Evolutionary conservation across 108 stramenopile genomes (phyloP), one percentile per base, ranked within the genome.

Genomic region (Fragilaria radians): DNA sequence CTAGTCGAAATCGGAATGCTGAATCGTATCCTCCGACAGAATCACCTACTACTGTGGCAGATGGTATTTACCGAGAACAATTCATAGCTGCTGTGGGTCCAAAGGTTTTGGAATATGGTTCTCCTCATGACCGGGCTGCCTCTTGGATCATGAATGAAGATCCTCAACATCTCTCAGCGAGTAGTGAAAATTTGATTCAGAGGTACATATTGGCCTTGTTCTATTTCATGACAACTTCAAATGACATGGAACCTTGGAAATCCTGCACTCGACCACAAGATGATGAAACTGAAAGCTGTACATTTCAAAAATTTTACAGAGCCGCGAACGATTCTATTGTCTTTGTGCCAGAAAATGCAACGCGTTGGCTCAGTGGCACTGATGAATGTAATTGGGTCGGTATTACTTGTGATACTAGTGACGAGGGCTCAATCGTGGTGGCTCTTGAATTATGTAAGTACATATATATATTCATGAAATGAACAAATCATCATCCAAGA

Each of bases 341-440:
- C 21, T 71, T 46, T 33, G 53, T 57, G 28, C 27, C 66, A 1
- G 31, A 63, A 58, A 57, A 54, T 1, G 57, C 55, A 21, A 62
- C 33, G n/a, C 65, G 65, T 34, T 73, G 72, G 72, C 36, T 73
- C 21, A 58, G 48, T 28, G 72, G 49, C 4, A 50, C 60, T 11
- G 45, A 62, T 48, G 72, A 73, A 58, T 66, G 65, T 27, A 34
- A 66, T 0, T 66, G 65, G 65, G 56, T 33, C 19, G 65, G 65
- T 22, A 52, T 66, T 28, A 47, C n/a, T 17, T 66, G 65, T 29
- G 27, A 48, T 24, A 14, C 14, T 42, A 14, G 36, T 14, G 36
- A 42, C 14, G 7, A 33, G 4, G 19, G 30, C 42, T 11, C 11
- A 19, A 23, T n/a, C 7, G 57, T 59, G 21, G 14, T 23, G 7